Percentiles rank a stretch among this genome's conserved stretches.
Conservation (phyloP, 116 monocot genomes). For the Posidonia oceanica region DNA sequence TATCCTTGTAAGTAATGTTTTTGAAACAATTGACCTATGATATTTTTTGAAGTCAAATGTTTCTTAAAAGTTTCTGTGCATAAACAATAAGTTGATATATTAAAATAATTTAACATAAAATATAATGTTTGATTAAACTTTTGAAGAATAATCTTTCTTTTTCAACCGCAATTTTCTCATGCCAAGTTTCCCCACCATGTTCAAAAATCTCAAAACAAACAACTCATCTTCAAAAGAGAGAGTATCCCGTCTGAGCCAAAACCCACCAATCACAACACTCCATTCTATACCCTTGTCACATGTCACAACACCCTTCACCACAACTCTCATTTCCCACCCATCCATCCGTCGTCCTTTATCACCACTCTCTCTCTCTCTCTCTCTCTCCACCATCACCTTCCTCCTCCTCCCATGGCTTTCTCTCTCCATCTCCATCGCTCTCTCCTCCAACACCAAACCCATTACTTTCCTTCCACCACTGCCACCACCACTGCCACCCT, state of each 20-base stretch:
- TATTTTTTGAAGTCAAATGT: too few relatives aligned
- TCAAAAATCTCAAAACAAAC: too few relatives aligned
- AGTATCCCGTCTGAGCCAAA: conserved; percentile 6
- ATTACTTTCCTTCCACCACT: conserved; percentile 9
- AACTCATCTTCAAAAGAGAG: background rate
- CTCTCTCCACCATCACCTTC: background rate
- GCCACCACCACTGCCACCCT: conserved; percentile 5
- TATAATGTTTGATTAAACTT: too few relatives aligned
- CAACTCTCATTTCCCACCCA: background rate
- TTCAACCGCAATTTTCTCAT: too few relatives aligned
- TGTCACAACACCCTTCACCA: background rate
- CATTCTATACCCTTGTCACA: background rate
- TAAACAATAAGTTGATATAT: too few relatives aligned
- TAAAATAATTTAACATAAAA: too few relatives aligned
- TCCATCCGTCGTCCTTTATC: background rate
- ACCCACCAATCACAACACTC: conserved; percentile 8
- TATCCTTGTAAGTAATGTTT: too few relatives aligned
- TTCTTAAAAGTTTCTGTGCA: too few relatives aligned
- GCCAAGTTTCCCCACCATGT: too few relatives aligned
- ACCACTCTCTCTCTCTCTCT: background rate
- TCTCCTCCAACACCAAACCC: conserved; percentile 16
- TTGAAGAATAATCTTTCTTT: too few relatives aligned
- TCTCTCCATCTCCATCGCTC: conserved; percentile 50
- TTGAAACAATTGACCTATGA: too few relatives aligned
- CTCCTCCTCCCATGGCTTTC: conserved; percentile 24